phyloP scores from a whole-genome alignment of 192 early-diverging fungal species.

The Thamnidium elegans region DNA sequence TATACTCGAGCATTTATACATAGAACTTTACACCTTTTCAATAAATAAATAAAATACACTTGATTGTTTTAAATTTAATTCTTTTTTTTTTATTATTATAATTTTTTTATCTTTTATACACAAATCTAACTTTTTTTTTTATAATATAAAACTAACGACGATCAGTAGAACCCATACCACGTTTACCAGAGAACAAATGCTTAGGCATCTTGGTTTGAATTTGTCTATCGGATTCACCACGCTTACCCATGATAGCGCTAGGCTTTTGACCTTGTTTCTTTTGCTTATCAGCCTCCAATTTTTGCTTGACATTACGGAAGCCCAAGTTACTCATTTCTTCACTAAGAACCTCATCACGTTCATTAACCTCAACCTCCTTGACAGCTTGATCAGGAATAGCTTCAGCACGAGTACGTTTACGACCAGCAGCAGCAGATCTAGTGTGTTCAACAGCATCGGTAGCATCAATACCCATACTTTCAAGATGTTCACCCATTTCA shows the following conservation, averaged over 20 bases:
- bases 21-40: too few relatives aligned
- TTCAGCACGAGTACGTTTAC: constrained; percentile 76
- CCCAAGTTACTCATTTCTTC: constrained; percentile 76
- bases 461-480: constrained; percentile 69
- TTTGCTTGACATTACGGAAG: constrained; percentile 61
- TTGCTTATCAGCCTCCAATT: constrained; percentile 73
- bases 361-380: constrained; percentile 56
- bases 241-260: constrained; percentile 72
- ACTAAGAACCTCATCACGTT: constrained; percentile 52
- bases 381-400: constrained; percentile 66
- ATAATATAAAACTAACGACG: constrained; percentile 55
- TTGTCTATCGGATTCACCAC: constrained; percentile 91
- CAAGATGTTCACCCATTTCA: constrained; percentile 74
- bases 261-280: constrained; percentile 70
- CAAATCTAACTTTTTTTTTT: too few relatives aligned
- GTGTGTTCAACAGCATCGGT: constrained; percentile 62
- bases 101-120: too few relatives aligned
- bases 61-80: too few relatives aligned
- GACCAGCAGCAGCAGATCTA: constrained; percentile 35
- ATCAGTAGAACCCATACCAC: constrained; percentile 74
- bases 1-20: too few relatives aligned
- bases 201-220: constrained; percentile 94
- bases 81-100: too few relatives aligned
- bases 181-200: constrained; percentile 96
- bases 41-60: too few relatives aligned